These are phyloP conservation scores for Glycine tomentella DNA, from an alignment of 306 rosid species.

Conservation along the genomic window DNA sequence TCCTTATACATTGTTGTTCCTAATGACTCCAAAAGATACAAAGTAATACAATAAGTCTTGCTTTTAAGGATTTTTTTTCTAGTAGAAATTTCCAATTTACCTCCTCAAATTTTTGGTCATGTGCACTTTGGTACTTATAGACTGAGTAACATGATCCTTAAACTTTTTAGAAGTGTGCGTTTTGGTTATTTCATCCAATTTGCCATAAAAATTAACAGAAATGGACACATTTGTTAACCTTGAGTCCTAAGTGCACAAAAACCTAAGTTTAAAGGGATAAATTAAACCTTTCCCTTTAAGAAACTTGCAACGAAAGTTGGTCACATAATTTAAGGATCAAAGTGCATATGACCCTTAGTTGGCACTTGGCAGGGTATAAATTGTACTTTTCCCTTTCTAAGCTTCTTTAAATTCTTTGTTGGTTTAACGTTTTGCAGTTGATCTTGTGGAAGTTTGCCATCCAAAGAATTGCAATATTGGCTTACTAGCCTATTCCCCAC, in stretches of 20 bases:
- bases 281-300: neutral
- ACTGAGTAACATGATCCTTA: neutral
- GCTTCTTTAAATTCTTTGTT: constrained; percentile 26
- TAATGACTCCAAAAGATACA: constrained; percentile 11
- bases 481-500: constrained; percentile 84
- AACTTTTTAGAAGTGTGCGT: neutral
- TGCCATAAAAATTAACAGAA: neutral
- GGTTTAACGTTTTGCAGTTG: constrained; percentile 61
- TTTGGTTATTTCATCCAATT: neutral
- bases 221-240: neutral
- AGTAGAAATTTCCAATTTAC: neutral
- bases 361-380: neutral
- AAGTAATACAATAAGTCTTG: neutral
- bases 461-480: constrained; percentile 84
- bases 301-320: neutral
- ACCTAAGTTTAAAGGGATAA: neutral
- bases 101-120: neutral
- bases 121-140: neutral
- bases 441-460: constrained; percentile 93
- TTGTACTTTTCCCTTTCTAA: neutral
- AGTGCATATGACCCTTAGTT: neutral
- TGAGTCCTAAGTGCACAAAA: neutral
- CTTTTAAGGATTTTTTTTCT: neutral
- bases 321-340: constrained; percentile 2
- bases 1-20: neutral